Conservation (phyloP, 768 basidiomycete genomes). For the Phaeolepiota aurea region DNA sequence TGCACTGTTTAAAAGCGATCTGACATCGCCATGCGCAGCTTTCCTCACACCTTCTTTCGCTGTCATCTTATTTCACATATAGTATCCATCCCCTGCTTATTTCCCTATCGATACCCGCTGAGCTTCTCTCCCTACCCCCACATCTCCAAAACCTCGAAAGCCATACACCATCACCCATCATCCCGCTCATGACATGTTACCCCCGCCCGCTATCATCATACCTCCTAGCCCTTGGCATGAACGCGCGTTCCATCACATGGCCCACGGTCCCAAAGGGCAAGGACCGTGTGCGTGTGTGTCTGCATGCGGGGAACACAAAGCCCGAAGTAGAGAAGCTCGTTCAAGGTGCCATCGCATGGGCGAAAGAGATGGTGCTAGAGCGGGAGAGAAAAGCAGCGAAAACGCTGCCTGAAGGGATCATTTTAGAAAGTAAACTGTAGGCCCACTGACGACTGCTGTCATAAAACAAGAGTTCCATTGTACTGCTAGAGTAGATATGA, state of each 20-base stretch:
- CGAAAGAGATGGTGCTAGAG: slow-evolving; percentile 23
- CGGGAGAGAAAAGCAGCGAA: slow-evolving; percentile 1
- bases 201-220: slow-evolving; percentile 71
- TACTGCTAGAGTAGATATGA: too few relatives aligned
- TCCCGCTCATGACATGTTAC: slow-evolving; percentile 72
- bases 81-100: slow-evolving; percentile 21
- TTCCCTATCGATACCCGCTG: slow-evolving; percentile 19
- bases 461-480: too few relatives aligned
- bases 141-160: slow-evolving; percentile 22
- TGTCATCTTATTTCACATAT: slow-evolving; percentile 33
- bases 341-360: slow-evolving; percentile 41
- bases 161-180: slow-evolving; percentile 57
- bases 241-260: slow-evolving; percentile 72
- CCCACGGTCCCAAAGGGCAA: slow-evolving; percentile 87
- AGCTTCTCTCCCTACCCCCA: slow-evolving; percentile 27
- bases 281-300: slow-evolving; percentile 81
- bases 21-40: slow-evolving; percentile 14
- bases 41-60: slow-evolving; percentile 29
- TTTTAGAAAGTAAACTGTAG: background rate
- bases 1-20: background rate
- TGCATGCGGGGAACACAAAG: slow-evolving; percentile 69
- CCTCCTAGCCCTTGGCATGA: slow-evolving; percentile 46
- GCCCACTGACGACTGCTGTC: background rate
- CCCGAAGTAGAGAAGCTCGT: slow-evolving; percentile 57
- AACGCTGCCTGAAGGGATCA: background rate